Conservation (phyloP, 805 yeast species). For the Candida ulmi region DNA sequence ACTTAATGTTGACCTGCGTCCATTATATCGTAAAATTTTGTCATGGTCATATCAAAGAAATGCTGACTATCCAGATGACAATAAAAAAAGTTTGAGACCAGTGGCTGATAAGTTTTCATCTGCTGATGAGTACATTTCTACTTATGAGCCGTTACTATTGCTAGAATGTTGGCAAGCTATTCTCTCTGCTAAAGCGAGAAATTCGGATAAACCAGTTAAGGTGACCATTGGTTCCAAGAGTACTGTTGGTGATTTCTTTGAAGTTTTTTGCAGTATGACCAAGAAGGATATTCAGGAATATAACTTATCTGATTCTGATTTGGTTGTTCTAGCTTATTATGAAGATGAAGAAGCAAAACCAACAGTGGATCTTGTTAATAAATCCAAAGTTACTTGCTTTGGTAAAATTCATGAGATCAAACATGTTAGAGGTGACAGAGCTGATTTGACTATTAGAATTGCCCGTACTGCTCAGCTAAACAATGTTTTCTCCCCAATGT, state of each 20-base stretch:
- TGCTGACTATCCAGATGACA: conserved; percentile 55
- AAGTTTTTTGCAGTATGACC: conserved; percentile 70
- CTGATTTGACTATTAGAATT: conserved; percentile 73
- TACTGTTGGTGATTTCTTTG: conserved; percentile 81
- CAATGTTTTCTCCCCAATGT: conserved; percentile 52
- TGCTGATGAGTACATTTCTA: conserved; percentile 59
- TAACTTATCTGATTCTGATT: conserved; percentile 67
- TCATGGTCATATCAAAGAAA: conserved; percentile 67
- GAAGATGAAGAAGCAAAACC: conserved; percentile 20
- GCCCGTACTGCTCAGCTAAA: conserved; percentile 40
- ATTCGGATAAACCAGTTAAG: conserved; percentile 51
- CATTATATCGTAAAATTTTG: conserved; percentile 63
- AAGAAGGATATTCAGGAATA: conserved; percentile 44
- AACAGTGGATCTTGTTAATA: conserved; percentile 29
- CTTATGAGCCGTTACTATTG: conserved; percentile 75
- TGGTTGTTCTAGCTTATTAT: conserved; percentile 53
- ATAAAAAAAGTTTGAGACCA: conserved; percentile 25
- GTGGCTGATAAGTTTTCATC: conserved; percentile 53
- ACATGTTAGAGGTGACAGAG: conserved; percentile 53
- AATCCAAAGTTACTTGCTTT: conserved; percentile 48
- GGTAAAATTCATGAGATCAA: conserved; percentile 79
- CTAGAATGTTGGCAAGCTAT: conserved; percentile 94
- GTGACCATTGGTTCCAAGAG: conserved; percentile 74
- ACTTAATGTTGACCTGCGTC: conserved; percentile 69
- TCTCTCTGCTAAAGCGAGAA: conserved; percentile 61